Base-by-base conservation (phyloP, 1,284 basidiomycete genomes). In the Leccinum fuscescens region DNA sequence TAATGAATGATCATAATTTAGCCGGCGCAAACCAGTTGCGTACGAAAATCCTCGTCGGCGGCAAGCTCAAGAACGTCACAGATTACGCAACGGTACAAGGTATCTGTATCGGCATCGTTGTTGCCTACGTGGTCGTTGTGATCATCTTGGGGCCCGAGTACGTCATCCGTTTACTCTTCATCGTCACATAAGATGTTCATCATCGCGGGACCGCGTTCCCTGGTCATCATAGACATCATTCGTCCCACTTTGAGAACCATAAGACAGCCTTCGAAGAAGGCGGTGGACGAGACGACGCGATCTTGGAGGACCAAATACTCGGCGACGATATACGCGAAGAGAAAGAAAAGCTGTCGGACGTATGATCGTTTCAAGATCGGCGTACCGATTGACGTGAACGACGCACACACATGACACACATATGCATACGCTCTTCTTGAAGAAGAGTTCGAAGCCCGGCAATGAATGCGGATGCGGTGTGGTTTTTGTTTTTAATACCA, bases 41-140 rank as follows among this genome's bases (percentile, higher is more conserved):
- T 65, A 90, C 85, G 0, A 84, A 77, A 2, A 73, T 89, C 61
- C 65, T 77, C 42, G 71, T 80, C 35, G 60, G 81, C 37, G 87
- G 87, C 3, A 63, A 70, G 24, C 56, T 70, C 4, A 75, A 66
- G 29, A 72, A 71, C 46, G 87, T 90, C 3, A 81, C 90, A 1
- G 87, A 96, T 73, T 97, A 96, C 71, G 95, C 90, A 4, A 90
- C 80, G 2, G 83, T 96, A 22, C 90, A 93, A 76, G 94, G 89
- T 20, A 94, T 97, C 72, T 79, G 96, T 44, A 89, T 98, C 59
- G 95, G 89, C 29, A 77, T 80, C 35, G 83, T 91, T n/a, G 79
- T 86, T 6, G 86, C 83, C 1, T 92, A 87, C 63, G 81, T 90
- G n/a, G 62, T 92, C 24, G 29, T 92, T 61, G 78, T 90, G 64